Evolutionary conservation across 306 rosid genomes (phyloP), one percentile per base, ranked within the genome.

Genomic region (Castanea sativa): DNA sequence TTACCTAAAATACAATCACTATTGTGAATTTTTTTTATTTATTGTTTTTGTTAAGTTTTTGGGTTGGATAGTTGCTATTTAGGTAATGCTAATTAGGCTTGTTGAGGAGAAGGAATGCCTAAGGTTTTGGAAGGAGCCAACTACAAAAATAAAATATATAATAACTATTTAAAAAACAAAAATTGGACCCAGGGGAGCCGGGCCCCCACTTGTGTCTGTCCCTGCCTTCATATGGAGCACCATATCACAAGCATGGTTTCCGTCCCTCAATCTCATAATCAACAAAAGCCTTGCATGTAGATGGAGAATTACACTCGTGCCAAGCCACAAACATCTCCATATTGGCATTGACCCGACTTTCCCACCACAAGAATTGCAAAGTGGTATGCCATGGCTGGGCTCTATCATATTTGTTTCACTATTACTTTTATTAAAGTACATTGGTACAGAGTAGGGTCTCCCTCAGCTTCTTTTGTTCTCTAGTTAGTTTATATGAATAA

Each of bases 341-440:
- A 33, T 43, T 43, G 51, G 13, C 51, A 11, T 43, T 43, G 51
- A 43, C 51, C 3, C 96, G 77, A 83, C 86, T 79, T 85, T 87
- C 58, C 89, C 99, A 76, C 99, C 98, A 52, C 99, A 95, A 33
- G 91, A 86, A 80, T 86, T 85, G 92, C 99, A 95, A 16, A 84
- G 49, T 49, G 90, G 51, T 86, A 84, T 79, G 75, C 85, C 93
- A 58, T 43, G 2, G 51, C 14, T 2, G 3, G 99, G 85, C 51
- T 90, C 92, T 97, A 95, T 92, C 98, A 95, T 94, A 67, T 80
- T 87, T 35, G 21, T 25, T 53, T 74, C 7, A 70, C 78, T 83
- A 29, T 32, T 43, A 55, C 68, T 72, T 83, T 73, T 55, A 69
- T 68, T 27, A 55, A 63, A 76, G 85, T 27, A 15, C 51, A 8